Evolutionary conservation across 1,284 basidiomycete genomes (phyloP), one percentile per base, ranked within the genome.

Genomic region (Sporisorium graminicola): DNA sequence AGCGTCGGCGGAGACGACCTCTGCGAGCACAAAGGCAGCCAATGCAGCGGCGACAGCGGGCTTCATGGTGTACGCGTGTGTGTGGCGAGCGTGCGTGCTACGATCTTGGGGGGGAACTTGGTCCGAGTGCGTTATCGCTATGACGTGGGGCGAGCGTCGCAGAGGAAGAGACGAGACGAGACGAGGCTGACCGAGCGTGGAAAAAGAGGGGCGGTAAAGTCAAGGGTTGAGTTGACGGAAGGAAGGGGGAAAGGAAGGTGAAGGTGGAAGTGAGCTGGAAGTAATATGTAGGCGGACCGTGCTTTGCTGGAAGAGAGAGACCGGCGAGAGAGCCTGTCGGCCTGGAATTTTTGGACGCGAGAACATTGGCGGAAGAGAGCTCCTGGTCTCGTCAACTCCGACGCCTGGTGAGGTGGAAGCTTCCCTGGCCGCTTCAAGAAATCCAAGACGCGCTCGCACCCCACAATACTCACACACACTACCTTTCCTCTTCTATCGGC

Each of bases 21-120:
- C 67, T 52, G 65, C 68, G 46, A 71, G 67, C 27, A 62, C 65
- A 53, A 71, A 75, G 57, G 73, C 73, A 42, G 73, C 65, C 60
- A 71, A 52, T 13, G 73, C 64, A 33, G 73, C 73, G 40, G 67
- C 73, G 29, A 56, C 66, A 20, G 73, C 61, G 47, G 73, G 63
- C 66, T 74, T 74, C 72, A 74, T 74, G 24, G 37, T 53, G 57
- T 24, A n/a, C n/a, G 24, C 10, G 26, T 63, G 18, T n/a, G 26
- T 26, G 49, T 29, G 50, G 40, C 27, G 42, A 42, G 27, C 22
- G 22, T 7, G 18, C 18, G 51, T 46, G 40, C 24, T 26, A 33
- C 20, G 50, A 20, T 44, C 42, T 49, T 46, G 44, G 9, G 31
- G 22, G 22, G 31, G 8, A 10, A 33, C 12, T 4, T 33, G n/a